Base-by-base conservation (phyloP, 2,329 filamentous ascomycete species). In the Beauveria sp. region DNA sequence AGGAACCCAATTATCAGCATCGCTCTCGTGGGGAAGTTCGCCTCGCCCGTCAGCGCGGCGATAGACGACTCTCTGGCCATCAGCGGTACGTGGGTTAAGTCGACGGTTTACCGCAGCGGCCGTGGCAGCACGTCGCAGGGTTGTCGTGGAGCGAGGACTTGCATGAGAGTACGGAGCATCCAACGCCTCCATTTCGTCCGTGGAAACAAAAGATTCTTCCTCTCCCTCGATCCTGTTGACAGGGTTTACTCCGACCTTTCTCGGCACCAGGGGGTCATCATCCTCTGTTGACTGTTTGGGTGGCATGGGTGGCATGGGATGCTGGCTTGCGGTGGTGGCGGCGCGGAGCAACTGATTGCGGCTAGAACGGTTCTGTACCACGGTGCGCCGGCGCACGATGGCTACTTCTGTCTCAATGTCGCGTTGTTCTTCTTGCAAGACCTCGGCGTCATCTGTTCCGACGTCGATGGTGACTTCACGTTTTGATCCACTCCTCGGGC, bases 1-100 rank as follows among this genome's bases (percentile, higher is more conserved):
- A 5, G 90, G 89, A 5, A 92, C 88, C 91, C 91, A 96, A 67
- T 92, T 91, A 68, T 94, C 91, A 4, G 90, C 90, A 70, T 94
- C 90, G 64, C 90, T 93, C 72, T 94, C 90, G 71, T 94, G 90
- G 4, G 90, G 90, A 66, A 91, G 81, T 67, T 92, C 88, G 47
- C 83, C 79, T 47, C 86, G 80, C 7, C 87, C 86, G 72, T 90
- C 87, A 16, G 88, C 87, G 51, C 87, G 82, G 50, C 86, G 83
- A 69, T 88, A 89, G 66, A 86, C 76, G 51, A 86, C 79, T 44
- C 75, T 79, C 1, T 84, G 76, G 66, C 78, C 75, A 66, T 81
- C 76, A 58, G 81, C 74, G 46, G 84, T 76, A 54, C 80, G 76
- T 65, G 84, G 85, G 65, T 91, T 80, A 53, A 88, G 80, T 26